Percentiles rank a stretch among this genome's conserved stretches.
These are phyloP conservation scores for Gracilaria domingensis DNA, from an alignment of 23 red algal genomes.

Conservation along the genomic window DNA sequence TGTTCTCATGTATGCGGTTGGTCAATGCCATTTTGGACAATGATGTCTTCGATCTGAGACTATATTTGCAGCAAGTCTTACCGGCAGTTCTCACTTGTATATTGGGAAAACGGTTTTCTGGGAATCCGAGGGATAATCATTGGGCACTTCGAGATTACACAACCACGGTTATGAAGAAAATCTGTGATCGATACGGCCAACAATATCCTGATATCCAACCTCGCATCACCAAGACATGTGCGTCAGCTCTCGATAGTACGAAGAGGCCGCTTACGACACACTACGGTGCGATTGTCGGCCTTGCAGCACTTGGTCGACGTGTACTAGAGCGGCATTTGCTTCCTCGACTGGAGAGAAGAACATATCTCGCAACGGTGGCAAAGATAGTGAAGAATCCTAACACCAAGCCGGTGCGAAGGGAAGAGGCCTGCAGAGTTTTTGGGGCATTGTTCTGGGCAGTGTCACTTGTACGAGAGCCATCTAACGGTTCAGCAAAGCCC, in stretches of 20 bases:
- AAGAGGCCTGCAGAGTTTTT: slow-evolving; percentile 51
- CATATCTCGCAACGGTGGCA: slow-evolving; percentile 5
- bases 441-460: slow-evolving; percentile 66
- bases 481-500: not conserved
- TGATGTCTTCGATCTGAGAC: slow-evolving; percentile 65
- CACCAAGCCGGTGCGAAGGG: slow-evolving; percentile 30
- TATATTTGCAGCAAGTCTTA: slow-evolving; percentile 92
- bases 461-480: slow-evolving; percentile 11
- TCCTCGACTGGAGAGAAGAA: slow-evolving; percentile 34
- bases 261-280: slow-evolving; percentile 87
- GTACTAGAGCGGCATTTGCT: slow-evolving; percentile 53
- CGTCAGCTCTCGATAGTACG: slow-evolving; percentile 59
- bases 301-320: slow-evolving; percentile 49
- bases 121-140: slow-evolving; percentile 80
- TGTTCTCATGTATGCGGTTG: slow-evolving; percentile 80
- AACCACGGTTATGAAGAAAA: slow-evolving; percentile 59
- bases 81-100: slow-evolving; percentile 88
- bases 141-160: slow-evolving; percentile 93
- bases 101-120: slow-evolving; percentile 74
- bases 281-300: slow-evolving; percentile 81
- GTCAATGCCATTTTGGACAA: slow-evolving; percentile 90
- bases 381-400: slow-evolving; percentile 9
- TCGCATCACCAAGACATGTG: slow-evolving; percentile 82
- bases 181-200: slow-evolving; percentile 66
- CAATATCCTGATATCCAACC: slow-evolving; percentile 77